These are phyloP conservation scores for Aaosphaeria pasadenensis DNA, from an alignment of 2,329 filamentous ascomycete genomes.

Conservation along the genomic window DNA sequence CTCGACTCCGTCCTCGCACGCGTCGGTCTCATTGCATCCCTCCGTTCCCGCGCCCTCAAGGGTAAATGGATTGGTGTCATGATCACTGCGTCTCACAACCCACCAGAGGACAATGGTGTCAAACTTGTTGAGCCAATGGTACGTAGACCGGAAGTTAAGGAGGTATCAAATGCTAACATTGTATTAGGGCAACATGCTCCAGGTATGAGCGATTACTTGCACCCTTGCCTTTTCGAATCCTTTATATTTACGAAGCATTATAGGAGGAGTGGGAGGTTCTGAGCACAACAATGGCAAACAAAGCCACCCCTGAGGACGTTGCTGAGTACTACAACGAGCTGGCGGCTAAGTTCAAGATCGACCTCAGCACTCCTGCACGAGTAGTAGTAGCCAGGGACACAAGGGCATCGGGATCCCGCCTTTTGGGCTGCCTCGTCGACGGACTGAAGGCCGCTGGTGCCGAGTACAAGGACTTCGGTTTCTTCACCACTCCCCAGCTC, in stretches of 20 bases:
- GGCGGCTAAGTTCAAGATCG: conserved; percentile 57
- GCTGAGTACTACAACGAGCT: conserved; percentile 73
- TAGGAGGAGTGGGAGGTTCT: conserved; percentile 82
- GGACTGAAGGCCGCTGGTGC: conserved; percentile 74
- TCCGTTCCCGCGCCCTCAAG: conserved; percentile 85
- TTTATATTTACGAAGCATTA: conserved; percentile 8
- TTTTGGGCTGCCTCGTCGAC: conserved; percentile 75
- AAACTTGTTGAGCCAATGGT: conserved; percentile 90
- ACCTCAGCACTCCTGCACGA: conserved; percentile 65
- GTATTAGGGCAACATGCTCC: conserved; percentile 82
- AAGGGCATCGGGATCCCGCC: conserved; percentile 80
- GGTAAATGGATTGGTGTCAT: conserved; percentile 89
- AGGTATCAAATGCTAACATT: background rate
- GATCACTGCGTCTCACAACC: conserved; percentile 66
- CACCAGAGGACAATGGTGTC: conserved; percentile 63
- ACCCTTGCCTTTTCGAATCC: conserved; percentile 5
- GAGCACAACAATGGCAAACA: conserved; percentile 87
- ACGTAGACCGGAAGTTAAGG: conserved; percentile 13
- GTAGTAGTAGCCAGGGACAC: conserved; percentile 93
- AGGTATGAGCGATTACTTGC: conserved; percentile 19
- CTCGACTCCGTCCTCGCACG: conserved; percentile 91
- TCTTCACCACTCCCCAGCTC: conserved; percentile 93
- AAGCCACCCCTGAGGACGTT: conserved; percentile 69
- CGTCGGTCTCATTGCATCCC: conserved; percentile 81
- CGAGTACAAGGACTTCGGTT: conserved; percentile 79